phyloP scores from a whole-genome alignment of 345 rosid species.

The Ceriops decandra region DNA sequence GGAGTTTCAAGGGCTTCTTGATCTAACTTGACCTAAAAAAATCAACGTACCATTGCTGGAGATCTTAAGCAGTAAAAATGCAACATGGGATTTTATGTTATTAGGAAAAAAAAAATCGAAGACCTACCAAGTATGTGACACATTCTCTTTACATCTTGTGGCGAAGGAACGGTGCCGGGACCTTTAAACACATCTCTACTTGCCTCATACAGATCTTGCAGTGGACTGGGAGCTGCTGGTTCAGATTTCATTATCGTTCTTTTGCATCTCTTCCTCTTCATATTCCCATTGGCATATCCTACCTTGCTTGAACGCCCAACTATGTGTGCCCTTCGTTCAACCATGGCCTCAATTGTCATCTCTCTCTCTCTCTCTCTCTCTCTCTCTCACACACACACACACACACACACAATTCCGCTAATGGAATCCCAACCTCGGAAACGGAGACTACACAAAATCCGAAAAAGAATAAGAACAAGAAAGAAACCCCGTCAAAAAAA shows the following conservation, averaged over 20 bases:
- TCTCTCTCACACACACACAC: too few species aligned
- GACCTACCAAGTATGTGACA: slow-evolving; percentile 51
- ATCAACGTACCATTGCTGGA: too few species aligned
- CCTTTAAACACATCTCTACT: slow-evolving; percentile 53
- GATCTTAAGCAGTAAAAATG: too few species aligned
- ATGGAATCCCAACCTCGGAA: too few species aligned
- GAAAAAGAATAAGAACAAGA: too few species aligned
- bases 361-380: neutral
- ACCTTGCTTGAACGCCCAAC: slow-evolving; percentile 26
- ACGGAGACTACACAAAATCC: neutral
- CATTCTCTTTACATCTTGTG: slow-evolving; percentile 38
- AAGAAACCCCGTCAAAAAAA: neutral
- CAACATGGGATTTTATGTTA: too few species aligned
- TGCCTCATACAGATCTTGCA: slow-evolving; percentile 48
- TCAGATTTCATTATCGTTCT: neutral
- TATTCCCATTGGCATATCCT: slow-evolving; percentile 27
- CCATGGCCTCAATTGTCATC: slow-evolving; percentile 32
- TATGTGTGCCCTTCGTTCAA: slow-evolving; percentile 29
- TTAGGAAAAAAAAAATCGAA: too few species aligned
- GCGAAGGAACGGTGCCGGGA: slow-evolving; percentile 48
- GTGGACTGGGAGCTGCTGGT: slow-evolving; percentile 12
- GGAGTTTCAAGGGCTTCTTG: too few species aligned
- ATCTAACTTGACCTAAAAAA: too few species aligned
- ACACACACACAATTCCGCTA: neutral
- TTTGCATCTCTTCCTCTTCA: slow-evolving; percentile 34